Conservation (phyloP, 306 rosid species). For the Lathyrus tuberosus region DNA sequence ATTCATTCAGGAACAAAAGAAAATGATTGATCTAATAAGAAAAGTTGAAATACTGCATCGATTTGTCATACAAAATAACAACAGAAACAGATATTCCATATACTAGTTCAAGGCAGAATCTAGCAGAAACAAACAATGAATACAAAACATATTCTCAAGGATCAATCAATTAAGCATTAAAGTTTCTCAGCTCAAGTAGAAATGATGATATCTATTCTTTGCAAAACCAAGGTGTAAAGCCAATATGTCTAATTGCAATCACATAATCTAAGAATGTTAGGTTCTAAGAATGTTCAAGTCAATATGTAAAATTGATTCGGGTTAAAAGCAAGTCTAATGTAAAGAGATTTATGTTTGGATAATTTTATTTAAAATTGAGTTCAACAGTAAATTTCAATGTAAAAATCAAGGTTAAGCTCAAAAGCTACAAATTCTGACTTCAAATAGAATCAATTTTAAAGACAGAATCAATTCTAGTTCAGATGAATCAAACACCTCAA, state of each 20-base stretch:
- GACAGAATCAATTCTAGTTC: too few species aligned
- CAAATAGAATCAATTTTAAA: too few species aligned
- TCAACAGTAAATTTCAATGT: too few species aligned
- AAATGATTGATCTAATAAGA: neutral
- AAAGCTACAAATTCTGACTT: too few species aligned
- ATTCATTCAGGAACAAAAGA: neutral
- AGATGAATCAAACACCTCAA: too few species aligned
- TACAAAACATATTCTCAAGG: constrained; percentile 15
- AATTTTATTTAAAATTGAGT: too few species aligned
- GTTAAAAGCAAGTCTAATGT: too few species aligned
- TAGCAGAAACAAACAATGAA: constrained; percentile 14
- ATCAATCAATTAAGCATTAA: constrained; percentile 26
- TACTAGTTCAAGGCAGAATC: constrained; percentile 1
- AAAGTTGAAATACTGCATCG: neutral
- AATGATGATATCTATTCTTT: neutral
- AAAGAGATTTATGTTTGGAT: too few species aligned
- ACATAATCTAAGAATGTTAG: neutral
- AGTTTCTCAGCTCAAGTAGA: neutral
- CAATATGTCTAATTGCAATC: neutral
- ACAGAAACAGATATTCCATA: neutral
- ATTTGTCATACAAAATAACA: constrained; percentile 9
- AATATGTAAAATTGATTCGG: too few species aligned
- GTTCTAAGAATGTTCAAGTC: too few species aligned
- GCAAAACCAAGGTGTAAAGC: neutral
- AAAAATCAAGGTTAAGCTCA: too few species aligned